These are phyloP conservation scores for Aspergillus flavus DNA, from an alignment of 2,329 filamentous ascomycete species.

Conservation along the genomic window DNA sequence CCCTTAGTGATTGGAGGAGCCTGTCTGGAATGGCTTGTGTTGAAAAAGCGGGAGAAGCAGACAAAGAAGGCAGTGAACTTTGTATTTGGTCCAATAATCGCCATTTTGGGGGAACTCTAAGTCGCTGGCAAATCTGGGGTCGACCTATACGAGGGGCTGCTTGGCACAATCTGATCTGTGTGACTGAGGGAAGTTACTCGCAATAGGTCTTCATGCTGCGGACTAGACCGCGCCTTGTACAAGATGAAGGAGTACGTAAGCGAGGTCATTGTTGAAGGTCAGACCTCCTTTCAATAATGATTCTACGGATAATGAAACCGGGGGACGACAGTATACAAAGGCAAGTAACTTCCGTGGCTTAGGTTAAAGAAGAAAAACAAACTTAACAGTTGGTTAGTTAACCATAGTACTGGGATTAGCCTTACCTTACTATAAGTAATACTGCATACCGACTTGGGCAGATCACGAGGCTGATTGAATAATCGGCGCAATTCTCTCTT, in stretches of 20 bases:
- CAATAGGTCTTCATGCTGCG: not conserved
- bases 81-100: not conserved
- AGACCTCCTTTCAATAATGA: not conserved
- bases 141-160: not conserved
- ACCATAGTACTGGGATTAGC: not conserved
- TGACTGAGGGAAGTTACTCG: not conserved
- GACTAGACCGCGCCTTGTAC: not conserved
- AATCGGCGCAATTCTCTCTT: not conserved
- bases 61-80: conserved; percentile 9
- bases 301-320: not conserved
- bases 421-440: not conserved
- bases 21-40: not conserved
- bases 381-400: not conserved
- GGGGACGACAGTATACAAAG: not conserved
- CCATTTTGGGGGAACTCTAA: not conserved
- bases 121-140: not conserved
- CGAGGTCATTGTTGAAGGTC: not conserved
- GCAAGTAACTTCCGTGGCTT: not conserved
- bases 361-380: not conserved
- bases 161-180: not conserved
- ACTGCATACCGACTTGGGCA: not conserved
- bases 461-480: not conserved
- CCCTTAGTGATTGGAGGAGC: conserved; percentile 4
- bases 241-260: not conserved
- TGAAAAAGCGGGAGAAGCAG: not conserved